These are phyloP conservation scores for Yamadazyma dushanensis DNA, from an alignment of 1,139 yeast genomes.

Conservation along the genomic window DNA sequence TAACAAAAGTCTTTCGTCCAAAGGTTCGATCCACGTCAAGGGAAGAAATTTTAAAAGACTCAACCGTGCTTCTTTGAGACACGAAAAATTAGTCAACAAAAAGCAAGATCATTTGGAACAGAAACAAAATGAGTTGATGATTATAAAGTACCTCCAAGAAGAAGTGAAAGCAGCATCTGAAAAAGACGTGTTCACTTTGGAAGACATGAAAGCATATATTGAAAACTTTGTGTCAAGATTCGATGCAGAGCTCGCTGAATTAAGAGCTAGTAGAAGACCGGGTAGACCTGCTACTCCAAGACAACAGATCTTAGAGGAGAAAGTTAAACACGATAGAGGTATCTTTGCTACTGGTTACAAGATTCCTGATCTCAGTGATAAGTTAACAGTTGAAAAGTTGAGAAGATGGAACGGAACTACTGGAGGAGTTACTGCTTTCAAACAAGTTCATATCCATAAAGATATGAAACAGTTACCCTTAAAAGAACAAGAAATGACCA, in stretches of 20 bases:
- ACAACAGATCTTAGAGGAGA: conserved; percentile 66
- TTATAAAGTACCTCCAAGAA: conserved; percentile 67
- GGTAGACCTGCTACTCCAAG: conserved; percentile 82
- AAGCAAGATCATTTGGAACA: conserved; percentile 58
- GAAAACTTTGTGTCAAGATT: conserved; percentile 66
- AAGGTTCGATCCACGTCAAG: conserved; percentile 74
- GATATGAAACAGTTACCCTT: conserved; percentile 30
- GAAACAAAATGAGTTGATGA: conserved; percentile 56
- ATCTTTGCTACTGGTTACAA: conserved; percentile 69
- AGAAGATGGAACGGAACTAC: conserved; percentile 78
- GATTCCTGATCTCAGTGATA: conserved; percentile 71
- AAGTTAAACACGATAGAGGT: conserved; percentile 57
- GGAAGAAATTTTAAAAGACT: conserved; percentile 87
- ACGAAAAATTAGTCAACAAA: conserved; percentile 61
- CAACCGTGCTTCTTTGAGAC: conserved; percentile 83
- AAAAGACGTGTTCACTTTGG: conserved; percentile 44
- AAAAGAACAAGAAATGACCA: conserved; percentile 20
- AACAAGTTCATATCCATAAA: conserved; percentile 38
- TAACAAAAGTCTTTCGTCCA: conserved; percentile 58
- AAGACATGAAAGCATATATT: conserved; percentile 62
- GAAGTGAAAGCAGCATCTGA: conserved; percentile 49
- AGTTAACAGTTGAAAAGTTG: conserved; percentile 56
- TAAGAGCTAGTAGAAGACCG: conserved; percentile 65
- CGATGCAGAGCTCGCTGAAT: conserved; percentile 65
- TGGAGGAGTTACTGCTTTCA: conserved; percentile 74